A percentile compares a stretch with the other conserved stretches of the same genome.
These are phyloP conservation scores for Calocera viscosa DNA, from an alignment of 768 basidiomycete genomes.

Conservation along the genomic window DNA sequence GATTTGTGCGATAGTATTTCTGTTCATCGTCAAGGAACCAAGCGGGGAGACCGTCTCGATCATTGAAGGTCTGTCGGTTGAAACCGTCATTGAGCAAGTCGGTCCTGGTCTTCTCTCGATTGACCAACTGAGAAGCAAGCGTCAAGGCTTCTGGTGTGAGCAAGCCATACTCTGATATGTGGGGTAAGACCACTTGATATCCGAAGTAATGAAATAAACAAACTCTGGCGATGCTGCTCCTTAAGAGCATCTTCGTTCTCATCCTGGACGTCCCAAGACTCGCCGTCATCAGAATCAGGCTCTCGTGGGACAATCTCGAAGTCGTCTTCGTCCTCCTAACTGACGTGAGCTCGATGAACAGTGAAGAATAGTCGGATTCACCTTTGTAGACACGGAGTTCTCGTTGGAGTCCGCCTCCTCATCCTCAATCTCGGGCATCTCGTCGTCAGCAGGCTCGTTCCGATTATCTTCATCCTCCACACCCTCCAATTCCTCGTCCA, in stretches of 20 bases:
- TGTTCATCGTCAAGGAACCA: conserved; percentile 98
- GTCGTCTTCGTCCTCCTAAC: conserved; percentile 39
- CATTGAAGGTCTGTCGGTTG: conserved; percentile 80
- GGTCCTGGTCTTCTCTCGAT: conserved; percentile 77
- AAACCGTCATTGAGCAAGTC: conserved; percentile 91
- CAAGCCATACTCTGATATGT: conserved; percentile 56
- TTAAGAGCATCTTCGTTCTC: conserved; percentile 63
- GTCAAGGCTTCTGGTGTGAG: conserved; percentile 82
- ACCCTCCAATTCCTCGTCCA: conserved; percentile 28
- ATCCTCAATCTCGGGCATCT: conserved; percentile 17
- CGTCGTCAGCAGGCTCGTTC: conserved; percentile 25
- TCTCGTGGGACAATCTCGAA: conserved; percentile 67
- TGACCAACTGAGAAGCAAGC: conserved; percentile 80
- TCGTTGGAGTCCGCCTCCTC: conserved; percentile 20
- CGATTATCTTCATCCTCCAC: conserved; percentile 23
- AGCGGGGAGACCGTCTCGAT: conserved; percentile 79
- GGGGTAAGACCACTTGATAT: neutral
- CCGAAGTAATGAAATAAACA: conserved; percentile 18
- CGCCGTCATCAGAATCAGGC: conserved; percentile 41
- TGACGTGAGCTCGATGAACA: conserved; percentile 17
- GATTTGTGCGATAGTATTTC: conserved; percentile 83
- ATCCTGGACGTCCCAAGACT: conserved; percentile 71
- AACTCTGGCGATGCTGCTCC: conserved; percentile 54
- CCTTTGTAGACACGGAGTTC: neutral
- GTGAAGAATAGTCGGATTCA: neutral